Conservation (phyloP, 805 yeast genomes). For the Spathaspora passalidarum region DNA sequence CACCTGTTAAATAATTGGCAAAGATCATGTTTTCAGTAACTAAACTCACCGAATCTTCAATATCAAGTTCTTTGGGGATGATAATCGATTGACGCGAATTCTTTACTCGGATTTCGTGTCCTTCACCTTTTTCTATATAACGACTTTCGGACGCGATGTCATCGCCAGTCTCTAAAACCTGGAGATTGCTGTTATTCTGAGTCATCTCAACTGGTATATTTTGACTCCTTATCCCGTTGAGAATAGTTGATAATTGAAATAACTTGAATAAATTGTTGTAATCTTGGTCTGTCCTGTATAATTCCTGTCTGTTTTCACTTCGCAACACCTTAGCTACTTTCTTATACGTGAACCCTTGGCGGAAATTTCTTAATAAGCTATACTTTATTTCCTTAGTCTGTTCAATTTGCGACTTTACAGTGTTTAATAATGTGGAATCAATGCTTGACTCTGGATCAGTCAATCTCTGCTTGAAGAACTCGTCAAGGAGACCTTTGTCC, state of each 20-base stretch:
- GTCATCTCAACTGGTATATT: neutral
- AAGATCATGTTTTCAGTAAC: conserved; percentile 85
- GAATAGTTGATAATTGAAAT: conserved; percentile 20
- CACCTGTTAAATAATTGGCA: conserved; percentile 64
- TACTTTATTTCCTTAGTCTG: conserved; percentile 19
- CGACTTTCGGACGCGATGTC: neutral
- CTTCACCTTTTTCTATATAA: conserved; percentile 8
- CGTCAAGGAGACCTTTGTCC: conserved; percentile 16
- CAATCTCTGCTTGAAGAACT: conserved; percentile 12
- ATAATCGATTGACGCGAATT: conserved; percentile 14
- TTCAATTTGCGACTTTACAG: conserved; percentile 15
- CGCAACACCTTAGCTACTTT: conserved; percentile 54
- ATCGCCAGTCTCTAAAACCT: neutral
- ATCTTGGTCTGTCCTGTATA: conserved; percentile 17
- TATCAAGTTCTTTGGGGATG: conserved; percentile 12
- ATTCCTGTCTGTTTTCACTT: conserved; percentile 14
- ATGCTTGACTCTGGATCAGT: conserved; percentile 7
- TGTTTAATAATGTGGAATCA: conserved; percentile 5
- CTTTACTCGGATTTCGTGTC: conserved; percentile 14
- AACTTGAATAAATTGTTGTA: conserved; percentile 25
- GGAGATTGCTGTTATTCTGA: neutral
- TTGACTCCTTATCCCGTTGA: neutral
- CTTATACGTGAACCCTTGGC: conserved; percentile 52
- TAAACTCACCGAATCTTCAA: conserved; percentile 36
- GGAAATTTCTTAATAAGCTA: conserved; percentile 26